Conservation (phyloP, 768 basidiomycete genomes). For the Ramaria sp. region DNA sequence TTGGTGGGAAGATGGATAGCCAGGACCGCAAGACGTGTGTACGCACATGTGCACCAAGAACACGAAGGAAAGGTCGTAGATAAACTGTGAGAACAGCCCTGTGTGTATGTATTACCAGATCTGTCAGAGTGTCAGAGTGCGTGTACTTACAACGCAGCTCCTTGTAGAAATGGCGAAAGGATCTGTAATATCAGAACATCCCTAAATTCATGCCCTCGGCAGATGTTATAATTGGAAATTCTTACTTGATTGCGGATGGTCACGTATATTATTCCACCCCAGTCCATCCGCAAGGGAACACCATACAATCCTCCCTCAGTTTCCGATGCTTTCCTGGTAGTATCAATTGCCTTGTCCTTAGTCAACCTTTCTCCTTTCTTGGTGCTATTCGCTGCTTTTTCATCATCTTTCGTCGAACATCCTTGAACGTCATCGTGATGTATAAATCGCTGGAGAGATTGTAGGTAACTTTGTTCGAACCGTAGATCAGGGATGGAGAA, state of each 20-base stretch:
- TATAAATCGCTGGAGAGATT: slow-evolving; percentile 3
- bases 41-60: slow-evolving; percentile 26
- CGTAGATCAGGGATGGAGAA: slow-evolving; percentile 62
- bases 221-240: slow-evolving; percentile 17
- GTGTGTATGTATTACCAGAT: background rate
- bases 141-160: slow-evolving; percentile 46
- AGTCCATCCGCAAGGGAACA: slow-evolving; percentile 35
- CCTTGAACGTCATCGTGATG: background rate
- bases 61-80: slow-evolving; percentile 28
- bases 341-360: too few relatives aligned
- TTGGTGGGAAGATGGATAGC: background rate
- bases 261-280: slow-evolving; percentile 49
- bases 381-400: background rate
- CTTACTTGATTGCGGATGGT: slow-evolving; percentile 60
- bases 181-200: background rate
- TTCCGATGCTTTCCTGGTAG: background rate
- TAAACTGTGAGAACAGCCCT: slow-evolving; percentile 39
- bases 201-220: background rate
- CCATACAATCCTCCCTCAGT: slow-evolving; percentile 16
- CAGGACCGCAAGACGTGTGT: slow-evolving; percentile 8
- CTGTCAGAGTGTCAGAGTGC: background rate
- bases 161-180: slow-evolving; percentile 45
- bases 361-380: background rate
- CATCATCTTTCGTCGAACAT: background rate
- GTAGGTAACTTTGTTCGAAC: slow-evolving; percentile 60